phyloP scores from a whole-genome alignment of 116 monocot genomes.

The Phalaenopsis hybrid region DNA sequence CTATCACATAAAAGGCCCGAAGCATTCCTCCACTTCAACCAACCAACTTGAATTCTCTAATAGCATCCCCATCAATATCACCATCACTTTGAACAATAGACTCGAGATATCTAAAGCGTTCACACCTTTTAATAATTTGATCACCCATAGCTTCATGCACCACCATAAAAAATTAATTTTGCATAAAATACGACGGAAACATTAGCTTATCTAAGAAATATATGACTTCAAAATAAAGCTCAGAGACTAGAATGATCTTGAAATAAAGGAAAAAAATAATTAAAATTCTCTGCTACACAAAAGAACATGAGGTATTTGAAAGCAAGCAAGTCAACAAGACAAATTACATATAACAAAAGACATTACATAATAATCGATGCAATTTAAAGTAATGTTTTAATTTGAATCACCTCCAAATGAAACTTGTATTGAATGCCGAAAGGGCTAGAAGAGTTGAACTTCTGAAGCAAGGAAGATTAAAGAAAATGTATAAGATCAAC shows the following conservation, averaged over 20 bases:
- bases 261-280: not conserved
- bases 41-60: too few relatives aligned
- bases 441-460: slow-evolving; percentile 72
- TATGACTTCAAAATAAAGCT: not conserved
- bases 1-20: too few relatives aligned
- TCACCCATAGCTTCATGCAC: too few relatives aligned
- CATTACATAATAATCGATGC: not conserved
- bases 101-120: too few relatives aligned
- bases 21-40: too few relatives aligned
- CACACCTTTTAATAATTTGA: too few relatives aligned
- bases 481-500: slow-evolving; percentile 11
- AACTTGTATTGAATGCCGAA: slow-evolving; percentile 96
- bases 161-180: not conserved
- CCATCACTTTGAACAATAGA: too few relatives aligned
- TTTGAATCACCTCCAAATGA: slow-evolving; percentile 76
- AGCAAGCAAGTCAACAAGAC: not conserved
- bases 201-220: not conserved
- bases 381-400: not conserved
- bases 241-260: not conserved
- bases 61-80: too few relatives aligned
- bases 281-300: not conserved
- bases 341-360: not conserved
- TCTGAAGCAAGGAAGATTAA: slow-evolving; percentile 43
- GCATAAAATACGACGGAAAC: not conserved
- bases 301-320: not conserved